Conservation (phyloP, 2,329 filamentous ascomycete genomes). For the Canariomyces notabilis region DNA sequence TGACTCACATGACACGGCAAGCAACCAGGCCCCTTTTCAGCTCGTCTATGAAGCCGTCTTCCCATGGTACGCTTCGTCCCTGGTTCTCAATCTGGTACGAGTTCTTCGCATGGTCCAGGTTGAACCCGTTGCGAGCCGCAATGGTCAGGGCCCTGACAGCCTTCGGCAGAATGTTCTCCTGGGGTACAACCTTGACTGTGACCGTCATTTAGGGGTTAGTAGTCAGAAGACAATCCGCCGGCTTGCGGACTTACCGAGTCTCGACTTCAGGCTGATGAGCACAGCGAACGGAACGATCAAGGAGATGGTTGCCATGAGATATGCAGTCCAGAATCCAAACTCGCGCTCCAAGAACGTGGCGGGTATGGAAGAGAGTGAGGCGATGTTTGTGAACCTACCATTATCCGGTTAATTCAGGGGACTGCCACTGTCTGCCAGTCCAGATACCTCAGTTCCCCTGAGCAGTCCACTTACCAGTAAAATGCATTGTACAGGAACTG, state of each 20-base stretch:
- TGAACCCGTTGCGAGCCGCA: constrained; percentile 37
- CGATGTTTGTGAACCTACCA: constrained; percentile 54
- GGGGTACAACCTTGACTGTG: constrained; percentile 36
- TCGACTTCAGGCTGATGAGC: constrained; percentile 8
- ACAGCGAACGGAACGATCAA: constrained; percentile 45
- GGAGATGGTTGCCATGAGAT: constrained; percentile 51
- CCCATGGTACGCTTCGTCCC: constrained; percentile 46
- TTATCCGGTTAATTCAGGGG: background rate
- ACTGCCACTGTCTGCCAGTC: no score
- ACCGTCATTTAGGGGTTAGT: background rate
- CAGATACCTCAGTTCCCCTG: constrained; percentile 1
- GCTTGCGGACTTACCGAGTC: constrained; percentile 16
- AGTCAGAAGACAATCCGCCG: background rate
- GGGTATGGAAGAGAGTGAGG: constrained; percentile 54
- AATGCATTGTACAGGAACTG: constrained; percentile 60
- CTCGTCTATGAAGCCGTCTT: constrained; percentile 59
- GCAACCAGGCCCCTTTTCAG: constrained; percentile 52
- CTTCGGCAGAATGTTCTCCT: constrained; percentile 49
- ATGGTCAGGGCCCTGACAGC: constrained; percentile 54
- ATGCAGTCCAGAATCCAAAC: constrained; percentile 55
- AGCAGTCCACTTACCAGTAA: constrained; percentile 36
- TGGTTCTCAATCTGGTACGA: constrained; percentile 46
- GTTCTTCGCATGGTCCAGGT: constrained; percentile 50
- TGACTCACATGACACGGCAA: constrained; percentile 46
- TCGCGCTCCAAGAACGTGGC: constrained; percentile 57